Base-by-base conservation (phyloP, 2,329 filamentous ascomycete species). In the Ophiostoma sp. region DNA sequence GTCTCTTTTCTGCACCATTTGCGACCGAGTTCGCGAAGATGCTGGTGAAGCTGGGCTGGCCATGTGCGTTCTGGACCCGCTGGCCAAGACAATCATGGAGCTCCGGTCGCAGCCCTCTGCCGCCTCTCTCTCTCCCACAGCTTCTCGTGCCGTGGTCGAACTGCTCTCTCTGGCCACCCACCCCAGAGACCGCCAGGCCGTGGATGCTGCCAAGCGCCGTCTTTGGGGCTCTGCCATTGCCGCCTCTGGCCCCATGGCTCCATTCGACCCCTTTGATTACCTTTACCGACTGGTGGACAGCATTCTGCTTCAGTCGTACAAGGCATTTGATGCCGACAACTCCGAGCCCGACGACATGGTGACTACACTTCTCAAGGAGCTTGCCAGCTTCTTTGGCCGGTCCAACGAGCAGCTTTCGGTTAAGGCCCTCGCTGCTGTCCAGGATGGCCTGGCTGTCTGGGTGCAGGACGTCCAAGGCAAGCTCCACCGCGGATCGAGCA, bases 31-130 rank as follows among this genome's bases (percentile, higher is more conserved):
- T 7, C 86, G 84, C 22, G 82, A 85, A 15, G 90, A 93, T 75
- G 87, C 88, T 70, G 92, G 93, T 2, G 90, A 93, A 75, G 87
- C 88, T 19, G 91, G 89, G 6, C 86, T 91, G 55, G 88, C 90
- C 5, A 84, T 92, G 69, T 87, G 88, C 31, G 85, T 94, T 1
- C 84, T 95, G 52, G 93, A 97, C 75, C 92, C 91, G 0, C 78
- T 96, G 3, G 88, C 92, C 0, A 90, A 88, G 76, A 78, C 81
- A 0, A 76, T 92, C 4, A 77, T 84, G 50, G 84, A 85, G 72
- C 81, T 76, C 75, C 76, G 79, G 1, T 69, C 78, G 33, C 74
- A 75, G 28, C 74, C 79, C 42, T 70, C 76, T 22, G 22, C 74
- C 2, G 74, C 77, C 3, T 64, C 73, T 2, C 55, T 79, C 8